Percentiles rank a stretch among this genome's conserved stretches.
phyloP scores from a whole-genome alignment of 1,284 basidiomycete genomes.

The Flammula alnicola region DNA sequence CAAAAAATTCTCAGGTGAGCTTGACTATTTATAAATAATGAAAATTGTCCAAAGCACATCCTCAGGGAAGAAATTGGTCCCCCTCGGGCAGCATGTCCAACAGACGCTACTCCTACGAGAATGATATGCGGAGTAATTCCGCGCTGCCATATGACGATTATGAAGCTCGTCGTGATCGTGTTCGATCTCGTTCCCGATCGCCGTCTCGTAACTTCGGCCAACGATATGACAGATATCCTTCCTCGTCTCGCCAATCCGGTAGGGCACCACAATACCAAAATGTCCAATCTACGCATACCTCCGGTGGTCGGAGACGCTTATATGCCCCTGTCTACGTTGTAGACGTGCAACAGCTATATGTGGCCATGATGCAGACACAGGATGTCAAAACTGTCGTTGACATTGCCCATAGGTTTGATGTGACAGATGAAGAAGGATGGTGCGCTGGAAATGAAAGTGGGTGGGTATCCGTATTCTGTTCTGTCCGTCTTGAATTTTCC shows the following conservation, averaged over 20 bases:
- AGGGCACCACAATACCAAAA: background rate
- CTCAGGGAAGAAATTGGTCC: background rate
- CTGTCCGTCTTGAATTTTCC: background rate
- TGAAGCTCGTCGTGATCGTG: background rate
- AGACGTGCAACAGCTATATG: conserved; percentile 34
- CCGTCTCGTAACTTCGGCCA: background rate
- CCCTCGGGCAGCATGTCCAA: no score
- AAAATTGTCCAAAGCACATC: background rate
- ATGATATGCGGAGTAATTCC: background rate
- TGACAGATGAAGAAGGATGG: conserved; percentile 30
- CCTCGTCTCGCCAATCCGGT: background rate
- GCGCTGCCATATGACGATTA: background rate
- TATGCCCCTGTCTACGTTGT: conserved; percentile 34
- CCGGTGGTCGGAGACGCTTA: background rate
- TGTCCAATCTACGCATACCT: no score
- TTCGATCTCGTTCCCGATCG: conserved; percentile 10
- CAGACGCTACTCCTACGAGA: no score
- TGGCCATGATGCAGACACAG: conserved; percentile 29
- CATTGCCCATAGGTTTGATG: conserved; percentile 29
- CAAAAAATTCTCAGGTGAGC: background rate
- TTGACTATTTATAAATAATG: background rate
- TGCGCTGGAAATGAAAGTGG: conserved; percentile 48
- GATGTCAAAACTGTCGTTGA: conserved; percentile 26
- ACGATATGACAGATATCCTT: background rate
- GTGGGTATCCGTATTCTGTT: conserved; percentile 31